Conservation (phyloP, 805 yeast genomes). For the Cyberlindnera amylophila region DNA sequence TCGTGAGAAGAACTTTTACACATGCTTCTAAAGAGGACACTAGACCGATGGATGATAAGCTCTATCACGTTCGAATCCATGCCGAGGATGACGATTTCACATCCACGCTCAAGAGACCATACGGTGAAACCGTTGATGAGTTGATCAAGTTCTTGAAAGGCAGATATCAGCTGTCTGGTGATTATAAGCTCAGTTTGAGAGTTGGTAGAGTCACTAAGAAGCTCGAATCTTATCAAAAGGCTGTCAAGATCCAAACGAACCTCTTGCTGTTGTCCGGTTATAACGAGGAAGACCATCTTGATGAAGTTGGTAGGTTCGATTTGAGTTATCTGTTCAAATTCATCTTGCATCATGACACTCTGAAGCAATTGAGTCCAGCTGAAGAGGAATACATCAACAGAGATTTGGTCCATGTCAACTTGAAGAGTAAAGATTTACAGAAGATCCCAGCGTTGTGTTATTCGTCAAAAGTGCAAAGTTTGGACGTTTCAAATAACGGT, state of each 20-base stretch:
- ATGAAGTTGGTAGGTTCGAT: slow-evolving; percentile 80
- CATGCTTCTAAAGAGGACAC: slow-evolving; percentile 26
- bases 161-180: slow-evolving; percentile 70
- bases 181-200: slow-evolving; percentile 69
- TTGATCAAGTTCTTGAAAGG: slow-evolving; percentile 66
- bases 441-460: slow-evolving; percentile 83
- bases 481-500: slow-evolving; percentile 85
- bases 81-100: slow-evolving; percentile 82
- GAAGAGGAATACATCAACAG: slow-evolving; percentile 64
- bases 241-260: slow-evolving; percentile 72
- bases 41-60: slow-evolving; percentile 21
- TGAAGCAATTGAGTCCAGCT: slow-evolving; percentile 59
- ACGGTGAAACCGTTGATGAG: slow-evolving; percentile 74
- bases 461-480: slow-evolving; percentile 73
- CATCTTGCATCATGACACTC: slow-evolving; percentile 58
- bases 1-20: slow-evolving; percentile 33
- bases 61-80: slow-evolving; percentile 64
- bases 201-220: slow-evolving; percentile 76
- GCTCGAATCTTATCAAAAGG: slow-evolving; percentile 67
- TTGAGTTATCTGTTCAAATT: slow-evolving; percentile 79
- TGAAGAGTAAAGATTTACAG: slow-evolving; percentile 69
- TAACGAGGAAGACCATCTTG: slow-evolving; percentile 68
- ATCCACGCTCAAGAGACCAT: slow-evolving; percentile 71
- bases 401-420: slow-evolving; percentile 69
- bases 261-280: slow-evolving; percentile 75